Evolutionary conservation across 805 yeast species (phyloP).

Genomic region (Candida boidinii): DNA sequence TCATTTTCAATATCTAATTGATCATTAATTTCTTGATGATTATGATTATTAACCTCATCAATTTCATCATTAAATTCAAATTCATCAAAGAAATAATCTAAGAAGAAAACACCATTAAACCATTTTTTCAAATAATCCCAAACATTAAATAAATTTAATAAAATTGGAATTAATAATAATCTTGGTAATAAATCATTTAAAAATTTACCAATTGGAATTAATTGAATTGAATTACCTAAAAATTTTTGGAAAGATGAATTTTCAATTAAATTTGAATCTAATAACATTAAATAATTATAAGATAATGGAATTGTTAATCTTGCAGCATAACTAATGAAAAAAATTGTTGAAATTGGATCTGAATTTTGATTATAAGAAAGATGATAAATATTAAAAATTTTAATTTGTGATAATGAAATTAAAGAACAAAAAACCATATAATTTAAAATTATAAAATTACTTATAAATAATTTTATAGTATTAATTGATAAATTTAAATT

Average conservation of each 20-base stretch:
- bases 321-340: constrained; percentile 73
- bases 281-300: constrained; percentile 66
- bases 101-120: constrained; percentile 18
- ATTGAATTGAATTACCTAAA: constrained; percentile 65
- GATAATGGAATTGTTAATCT: constrained; percentile 77
- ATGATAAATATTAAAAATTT: constrained; percentile 69
- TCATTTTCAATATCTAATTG: constrained; percentile 8
- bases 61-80: constrained; percentile 19
- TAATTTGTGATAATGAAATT: constrained; percentile 55
- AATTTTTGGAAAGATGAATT: constrained; percentile 57
- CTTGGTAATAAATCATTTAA: constrained; percentile 74
- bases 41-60: constrained; percentile 1
- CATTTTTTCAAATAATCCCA: constrained; percentile 48
- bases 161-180: constrained; percentile 60
- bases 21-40: constrained; percentile 1
- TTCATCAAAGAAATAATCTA: constrained; percentile 24
- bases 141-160: constrained; percentile 54
- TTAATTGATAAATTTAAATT: constrained; percentile 12
- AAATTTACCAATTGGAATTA: constrained; percentile 65
- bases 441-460: constrained; percentile 38
- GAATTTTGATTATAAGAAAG: constrained; percentile 57
- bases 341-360: constrained; percentile 66
- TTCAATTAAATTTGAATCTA: constrained; percentile 26
- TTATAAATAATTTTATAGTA: constrained; percentile 26
- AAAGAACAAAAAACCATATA: constrained; percentile 67